Percentiles rank a stretch among this genome's conserved stretches.
phyloP scores from a whole-genome alignment of 495 filamentous ascomycete genomes.

The Lepraria neglecta region DNA sequence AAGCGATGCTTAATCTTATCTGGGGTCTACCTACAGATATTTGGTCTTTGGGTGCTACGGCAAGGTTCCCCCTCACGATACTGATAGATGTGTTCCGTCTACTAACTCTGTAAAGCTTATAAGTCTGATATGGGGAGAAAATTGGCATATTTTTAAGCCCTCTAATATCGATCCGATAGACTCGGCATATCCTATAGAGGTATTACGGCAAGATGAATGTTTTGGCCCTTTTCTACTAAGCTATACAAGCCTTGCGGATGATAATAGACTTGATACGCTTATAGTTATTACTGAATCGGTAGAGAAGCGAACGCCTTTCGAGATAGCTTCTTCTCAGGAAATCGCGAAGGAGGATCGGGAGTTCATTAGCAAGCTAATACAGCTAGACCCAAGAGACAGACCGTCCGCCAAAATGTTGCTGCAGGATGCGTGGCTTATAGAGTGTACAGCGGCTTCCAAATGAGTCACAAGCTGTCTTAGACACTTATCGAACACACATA shows the following conservation, averaged over 20 bases:
- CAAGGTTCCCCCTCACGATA: not conserved
- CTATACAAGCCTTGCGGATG: slow-evolving; percentile 5
- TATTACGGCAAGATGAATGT: not conserved
- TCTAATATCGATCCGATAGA: not conserved
- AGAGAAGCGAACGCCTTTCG: not conserved
- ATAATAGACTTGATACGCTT: slow-evolving; percentile 1
- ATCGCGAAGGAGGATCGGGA: slow-evolving; percentile 8
- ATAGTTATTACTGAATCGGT: not conserved
- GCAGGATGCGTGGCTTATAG: not conserved
- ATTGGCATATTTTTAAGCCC: slow-evolving; percentile 1
- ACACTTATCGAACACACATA: not conserved
- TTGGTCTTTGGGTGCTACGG: slow-evolving; percentile 16
- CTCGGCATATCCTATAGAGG: slow-evolving; percentile 2
- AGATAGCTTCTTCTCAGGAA: slow-evolving; percentile 9
- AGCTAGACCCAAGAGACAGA: slow-evolving; percentile 14
- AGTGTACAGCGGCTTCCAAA: not conserved
- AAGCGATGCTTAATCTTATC: slow-evolving; percentile 11
- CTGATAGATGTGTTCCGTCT: not conserved
- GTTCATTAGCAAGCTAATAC: slow-evolving; percentile 8
- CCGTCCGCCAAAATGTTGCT: slow-evolving; percentile 3
- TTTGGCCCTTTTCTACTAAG: not conserved
- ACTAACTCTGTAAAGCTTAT: not conserved
- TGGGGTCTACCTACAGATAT: slow-evolving; percentile 15
- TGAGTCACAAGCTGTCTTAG: not conserved
- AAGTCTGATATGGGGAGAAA: not conserved